Base-by-base conservation (phyloP, 2,329 filamentous ascomycete genomes). In the Tolypocladium ovalisporum region DNA sequence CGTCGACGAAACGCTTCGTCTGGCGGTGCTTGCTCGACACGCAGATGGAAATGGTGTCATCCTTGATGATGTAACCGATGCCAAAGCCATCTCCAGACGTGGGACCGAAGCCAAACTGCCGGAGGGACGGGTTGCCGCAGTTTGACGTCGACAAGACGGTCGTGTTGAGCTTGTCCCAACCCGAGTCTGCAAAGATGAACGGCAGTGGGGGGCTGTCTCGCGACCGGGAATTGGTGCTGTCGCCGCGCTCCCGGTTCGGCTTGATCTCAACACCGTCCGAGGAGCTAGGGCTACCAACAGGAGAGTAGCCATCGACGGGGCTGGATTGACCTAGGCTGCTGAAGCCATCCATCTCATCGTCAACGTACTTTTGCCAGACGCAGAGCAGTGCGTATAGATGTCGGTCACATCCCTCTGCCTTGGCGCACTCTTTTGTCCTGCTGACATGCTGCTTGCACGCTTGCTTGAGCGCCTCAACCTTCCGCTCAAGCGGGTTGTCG, bases 61-160 rank as follows among this genome's bases (percentile, higher is more conserved):
- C 71, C 73, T 99, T 99, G 81, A 99, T 97, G 67, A 99, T 97
- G 75, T 99, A 99, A 2, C 94, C 94, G 57, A 99, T 97, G 35
- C 94, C 94, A 68, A 97, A 97, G 0, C 94, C 94, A 63, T 97
- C 91, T 2, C 86, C 93, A 0, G 89, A 93, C 0, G 93, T 96
- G 1, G 94, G 94, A 0, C 94, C 94, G 69, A 99, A 99, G 4
- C 94, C 94, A 66, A 99, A 99, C 66, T 97, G 93, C 2, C 94
- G 86, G 22, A 99, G 84, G 0, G 88, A 90, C 0, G 94, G 94
- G 72, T 97, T 99, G 59, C 94, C 94, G 72, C 94, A 99, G 77
- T 99, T 99, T n/a, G 92, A 97, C 0, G 94, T 97, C 8, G 90
- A 96, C 42, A 99, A 78, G 62, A 97, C 90, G 10, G 93, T 97